Conservation (phyloP, 1,284 basidiomycete genomes). For the Austroboletus olivaceoglutinosus region DNA sequence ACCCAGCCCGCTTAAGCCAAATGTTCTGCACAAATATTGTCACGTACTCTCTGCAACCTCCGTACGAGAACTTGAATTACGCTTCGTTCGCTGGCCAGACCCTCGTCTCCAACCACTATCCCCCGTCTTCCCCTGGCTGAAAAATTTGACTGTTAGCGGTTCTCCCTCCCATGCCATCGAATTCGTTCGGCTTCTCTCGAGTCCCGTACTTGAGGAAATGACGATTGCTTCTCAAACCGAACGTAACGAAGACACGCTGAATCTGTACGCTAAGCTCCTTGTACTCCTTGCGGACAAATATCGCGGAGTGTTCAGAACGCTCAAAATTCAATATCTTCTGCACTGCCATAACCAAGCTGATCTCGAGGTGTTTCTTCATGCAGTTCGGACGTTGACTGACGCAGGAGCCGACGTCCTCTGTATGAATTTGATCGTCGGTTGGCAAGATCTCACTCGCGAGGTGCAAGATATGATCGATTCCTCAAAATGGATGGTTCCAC, state of each 20-base stretch:
- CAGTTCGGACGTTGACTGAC: constrained; percentile 15
- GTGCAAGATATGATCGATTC: constrained; percentile 16
- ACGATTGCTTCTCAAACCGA: constrained; percentile 19
- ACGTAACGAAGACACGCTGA: constrained; percentile 8
- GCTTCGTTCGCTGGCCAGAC: constrained; percentile 26
- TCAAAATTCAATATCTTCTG: constrained; percentile 22
- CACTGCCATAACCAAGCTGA: constrained; percentile 14
- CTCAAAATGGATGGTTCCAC: constrained; percentile 16
- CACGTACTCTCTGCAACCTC: constrained; percentile 22
- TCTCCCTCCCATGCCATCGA: constrained; percentile 12
- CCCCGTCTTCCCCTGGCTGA: constrained; percentile 25
- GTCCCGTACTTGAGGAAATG: constrained; percentile 19
- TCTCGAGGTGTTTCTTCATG: constrained; percentile 18
- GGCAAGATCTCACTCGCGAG: constrained; percentile 16
- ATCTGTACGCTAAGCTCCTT: constrained; percentile 18
- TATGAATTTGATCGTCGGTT: constrained; percentile 19
- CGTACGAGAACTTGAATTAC: constrained; percentile 25
- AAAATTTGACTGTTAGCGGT: constrained; percentile 22
- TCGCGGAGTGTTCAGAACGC: constrained; percentile 17
- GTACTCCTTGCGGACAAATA: constrained; percentile 24
- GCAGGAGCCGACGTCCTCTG: constrained; percentile 18
- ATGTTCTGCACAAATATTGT: constrained; percentile 29
- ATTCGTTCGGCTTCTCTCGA: constrained; percentile 24
- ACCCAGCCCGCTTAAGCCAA: constrained; percentile 23
- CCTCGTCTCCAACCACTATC: constrained; percentile 16